Base-by-base conservation (phyloP, 2,329 filamentous ascomycete genomes). In the Trichothecium sympodiale region DNA sequence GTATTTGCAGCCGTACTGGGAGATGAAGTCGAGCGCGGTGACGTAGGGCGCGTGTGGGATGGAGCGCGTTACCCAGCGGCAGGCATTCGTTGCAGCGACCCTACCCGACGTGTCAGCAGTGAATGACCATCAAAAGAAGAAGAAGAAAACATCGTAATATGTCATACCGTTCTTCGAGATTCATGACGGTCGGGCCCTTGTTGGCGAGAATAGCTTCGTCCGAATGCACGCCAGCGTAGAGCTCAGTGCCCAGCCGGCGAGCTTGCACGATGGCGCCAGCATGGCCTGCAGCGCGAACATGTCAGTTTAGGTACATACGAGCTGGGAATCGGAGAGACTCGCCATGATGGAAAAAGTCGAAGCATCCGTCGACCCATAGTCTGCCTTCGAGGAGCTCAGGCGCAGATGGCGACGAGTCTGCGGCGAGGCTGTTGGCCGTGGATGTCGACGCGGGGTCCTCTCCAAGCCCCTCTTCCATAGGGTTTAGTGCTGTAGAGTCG, bases 331-430 rank as follows among this genome's bases (percentile, higher is more conserved):
- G 34, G 30, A 10, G 36, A 15, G 2, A 48, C 64, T 46, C 59
- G 86, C 84, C 91, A 57, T 96, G 91, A 59, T 98, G 91, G 63
- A 88, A 93, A 62, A 98, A 98, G 66, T 98, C 91, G 65, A 95
- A 98, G 69, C 91, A 98, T 43, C 91, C 91, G 57, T 98, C 91
- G 17, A 98, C 83, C 93, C 93, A 98, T 51, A 98, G 84, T 46
- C 89, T 79, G 49, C 83, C 77, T 18, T 77, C 72, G 25, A 73
- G 60, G 8, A 77, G 61, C 55, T 71, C 66, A 26, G 68, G 64
- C 36, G 68, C 70, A 31, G 71, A n/a, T n/a, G n/a, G n/a, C n/a
- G n/a, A n/a, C n/a, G 61, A 25, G 20, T 25, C 20, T 25, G 20
- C 20, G 20, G 10, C 20, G 20, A 25, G 20, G 6, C 20, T 25